Conservation (phyloP, 345 rosid species). For the Lumnitzera racemosa region DNA sequence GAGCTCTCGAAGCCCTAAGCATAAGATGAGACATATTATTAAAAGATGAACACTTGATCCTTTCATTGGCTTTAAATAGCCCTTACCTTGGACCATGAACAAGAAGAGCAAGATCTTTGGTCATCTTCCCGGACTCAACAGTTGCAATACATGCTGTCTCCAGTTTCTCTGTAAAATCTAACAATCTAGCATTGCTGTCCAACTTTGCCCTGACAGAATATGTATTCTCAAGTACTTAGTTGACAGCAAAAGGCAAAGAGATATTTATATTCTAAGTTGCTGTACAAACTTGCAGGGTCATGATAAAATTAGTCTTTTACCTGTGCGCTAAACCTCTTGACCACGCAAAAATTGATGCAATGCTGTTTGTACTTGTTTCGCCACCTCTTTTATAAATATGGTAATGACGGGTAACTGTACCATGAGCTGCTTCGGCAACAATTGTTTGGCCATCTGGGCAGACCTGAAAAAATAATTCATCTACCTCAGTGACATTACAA, state of each 20-base stretch:
- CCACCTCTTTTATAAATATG: slow-evolving; percentile 83
- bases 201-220: slow-evolving; percentile 58
- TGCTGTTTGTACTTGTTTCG: slow-evolving; percentile 88
- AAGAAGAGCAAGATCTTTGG: no score
- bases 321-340: slow-evolving; percentile 79
- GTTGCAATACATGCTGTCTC: slow-evolving; percentile 54
- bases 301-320: slow-evolving; percentile 15
- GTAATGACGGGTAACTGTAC: slow-evolving; percentile 80
- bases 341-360: slow-evolving; percentile 89
- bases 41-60: no score
- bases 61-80: no score
- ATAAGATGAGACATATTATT: no score
- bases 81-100: no score
- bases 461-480: no score
- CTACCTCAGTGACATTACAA: no score
- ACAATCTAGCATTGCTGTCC: slow-evolving; percentile 49
- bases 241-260: no score
- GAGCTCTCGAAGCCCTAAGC: no score
- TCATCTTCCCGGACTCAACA: no score
- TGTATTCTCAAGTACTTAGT: not conserved
- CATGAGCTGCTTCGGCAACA: slow-evolving; percentile 63
- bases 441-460: no score
- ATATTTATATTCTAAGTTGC: not conserved
- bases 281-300: not conserved
- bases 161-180: slow-evolving; percentile 64